Evolutionary conservation across 495 filamentous ascomycete genomes (phyloP).

Genomic region (Wilcoxina mikolae): DNA sequence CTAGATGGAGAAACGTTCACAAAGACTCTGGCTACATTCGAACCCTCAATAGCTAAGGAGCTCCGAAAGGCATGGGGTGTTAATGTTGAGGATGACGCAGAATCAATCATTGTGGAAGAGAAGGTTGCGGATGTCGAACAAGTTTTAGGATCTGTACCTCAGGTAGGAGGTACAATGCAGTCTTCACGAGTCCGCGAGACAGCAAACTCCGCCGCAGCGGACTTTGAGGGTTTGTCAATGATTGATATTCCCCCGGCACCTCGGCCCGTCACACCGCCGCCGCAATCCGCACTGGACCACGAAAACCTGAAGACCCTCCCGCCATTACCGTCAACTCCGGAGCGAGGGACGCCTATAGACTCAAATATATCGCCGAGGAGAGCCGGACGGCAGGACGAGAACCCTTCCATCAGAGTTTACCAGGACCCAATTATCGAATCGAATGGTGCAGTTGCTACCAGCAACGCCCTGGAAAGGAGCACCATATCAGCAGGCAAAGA

Average conservation of each 20-base stretch:
- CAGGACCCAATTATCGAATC: conserved; percentile 44
- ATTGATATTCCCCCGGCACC: conserved; percentile 27
- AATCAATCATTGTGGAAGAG: conserved; percentile 22
- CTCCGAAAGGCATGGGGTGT: conserved; percentile 26
- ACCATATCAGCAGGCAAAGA: conserved; percentile 26
- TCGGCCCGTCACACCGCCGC: conserved; percentile 20
- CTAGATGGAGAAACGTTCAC: conserved; percentile 20
- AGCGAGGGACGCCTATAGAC: too few species aligned
- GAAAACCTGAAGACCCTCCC: conserved; percentile 16
- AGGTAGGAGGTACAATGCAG: conserved; percentile 18
- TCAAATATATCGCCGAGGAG: conserved; percentile 24
- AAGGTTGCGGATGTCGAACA: conserved; percentile 28
- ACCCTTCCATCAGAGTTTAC: conserved; percentile 37
- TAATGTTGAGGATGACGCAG: conserved; percentile 22
- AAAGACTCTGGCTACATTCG: conserved; percentile 26
- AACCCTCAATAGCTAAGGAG: conserved; percentile 21
- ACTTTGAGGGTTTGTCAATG: conserved; percentile 41
- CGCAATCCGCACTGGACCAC: conserved; percentile 25
- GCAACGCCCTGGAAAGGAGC: conserved; percentile 14
- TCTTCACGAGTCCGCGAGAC: conserved; percentile 11
- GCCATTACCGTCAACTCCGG: not conserved
- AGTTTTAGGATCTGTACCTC: conserved; percentile 24
- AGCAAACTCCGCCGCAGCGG: too few species aligned
- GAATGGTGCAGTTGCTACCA: conserved; percentile 35
- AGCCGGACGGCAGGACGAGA: not conserved